Base-by-base conservation (phyloP, 495 filamentous ascomycete species). In the Margaritispora aquatica region DNA sequence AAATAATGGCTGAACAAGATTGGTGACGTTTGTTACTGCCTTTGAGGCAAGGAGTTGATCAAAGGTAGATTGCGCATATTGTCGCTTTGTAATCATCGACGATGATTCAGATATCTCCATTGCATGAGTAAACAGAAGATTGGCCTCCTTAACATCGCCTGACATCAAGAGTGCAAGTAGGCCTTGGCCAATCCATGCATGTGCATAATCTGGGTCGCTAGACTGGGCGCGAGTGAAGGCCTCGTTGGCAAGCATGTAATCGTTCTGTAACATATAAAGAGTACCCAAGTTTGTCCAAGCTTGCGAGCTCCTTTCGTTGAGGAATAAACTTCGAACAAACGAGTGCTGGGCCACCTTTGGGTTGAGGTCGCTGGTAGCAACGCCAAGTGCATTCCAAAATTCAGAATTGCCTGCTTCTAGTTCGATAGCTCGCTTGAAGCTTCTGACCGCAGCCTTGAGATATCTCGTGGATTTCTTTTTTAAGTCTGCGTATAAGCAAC, bases 351-450 rank as follows among this genome's bases (percentile, higher is more conserved):
- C 85, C 1, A 97, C 88, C 58, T 88, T 87, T 0, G 90, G 87
- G 67, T 90, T 96, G 65, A 96, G 75, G 36, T 77, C 80, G 46
- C 87, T 89, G 1, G 94, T 97, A 17, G 88, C 89, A 7, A 97
- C 90, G 21, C 93, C 94, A 21, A 99, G 81, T 2, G 94, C 84
- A 69, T 96, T 97, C 94, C 94, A 99, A 71, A 97, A 99, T 65
- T 99, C 94, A 0, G 92, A 76, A 67, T 97, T 99, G 26, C 92
- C 88, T 7, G 95, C 88, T 69, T 99, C 94, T 1, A 97, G 74
- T 71, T 97, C 95, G 66, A 99, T 97, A 2, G 95, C 88, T 53
- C 90, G 80, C 73, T 97, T 99, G 82, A 99, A 99, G 70, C 92
- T 95, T 26, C 88, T 82, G 54, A 97, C 86, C 22, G 93, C 80